Evolutionary conservation across 257 asterid genomes (phyloP), one percentile per base, ranked within the genome.

Genomic region (Coffea eugenioides): DNA sequence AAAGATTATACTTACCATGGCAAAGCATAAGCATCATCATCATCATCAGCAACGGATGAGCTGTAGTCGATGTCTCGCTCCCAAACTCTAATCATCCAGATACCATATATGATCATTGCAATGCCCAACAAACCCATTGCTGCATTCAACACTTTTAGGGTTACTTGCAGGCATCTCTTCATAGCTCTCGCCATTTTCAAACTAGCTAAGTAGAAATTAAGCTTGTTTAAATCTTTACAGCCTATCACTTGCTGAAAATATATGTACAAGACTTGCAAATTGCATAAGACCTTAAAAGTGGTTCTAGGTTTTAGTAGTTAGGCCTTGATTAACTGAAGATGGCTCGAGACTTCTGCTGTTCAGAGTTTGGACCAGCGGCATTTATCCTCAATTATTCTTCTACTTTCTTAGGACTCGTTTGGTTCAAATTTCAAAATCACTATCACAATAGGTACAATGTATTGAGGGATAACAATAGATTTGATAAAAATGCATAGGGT

Each of bases 1-100:
- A 5, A 79, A n/a, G 43, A 7, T 31, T 45, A 43, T 69, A n/a
- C 61, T 79, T 84, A 91, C 96, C 92, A 88, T 61, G 96, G 96
- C 62, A 87, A 68, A 43, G 79, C 25, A 52, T 77, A 36, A 49
- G 56, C 72, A 54, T 79, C 27, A 48, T 67, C 76, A 62, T 74
- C 79, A 34, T 76, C 27, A 48, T 59, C 76, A 62, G 69, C 77
- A 34, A 71, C 18, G 15, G 83, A 80, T 6, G 87, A 79, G 21
- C 83, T 71, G 77, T n/a, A 18, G 6, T 82, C 80, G 27, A 81
- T 80, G 25, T 83, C 87, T 5, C 78, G 82, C 72, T 86, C 88
- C 91, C 87, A 87, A 68, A 77, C 87, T 71, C 86, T 75, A 18
- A 88, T 82, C 88, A 88, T 81, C 77, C 90, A 77, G 51, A 86